phyloP scores from a whole-genome alignment of 2,329 filamentous ascomycete genomes.

The Calonectria ilicicola region DNA sequence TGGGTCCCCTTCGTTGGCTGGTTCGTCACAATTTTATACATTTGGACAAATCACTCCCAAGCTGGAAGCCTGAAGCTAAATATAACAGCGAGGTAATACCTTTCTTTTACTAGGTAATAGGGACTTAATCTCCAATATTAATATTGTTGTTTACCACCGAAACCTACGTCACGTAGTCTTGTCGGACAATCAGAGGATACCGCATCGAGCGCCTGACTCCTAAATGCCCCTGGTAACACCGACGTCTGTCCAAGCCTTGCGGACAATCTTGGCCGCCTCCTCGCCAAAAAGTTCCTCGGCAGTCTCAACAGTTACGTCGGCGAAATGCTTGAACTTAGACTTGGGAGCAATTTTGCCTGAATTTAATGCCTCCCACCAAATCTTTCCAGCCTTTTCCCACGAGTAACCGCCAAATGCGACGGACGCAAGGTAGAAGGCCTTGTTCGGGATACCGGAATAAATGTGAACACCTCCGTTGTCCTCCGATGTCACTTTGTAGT shows the following conservation, averaged over 20 bases:
- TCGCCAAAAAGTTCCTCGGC: slow-evolving; percentile 57
- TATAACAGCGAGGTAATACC: too few species aligned
- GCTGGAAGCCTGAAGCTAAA: too few species aligned
- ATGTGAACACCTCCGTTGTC: slow-evolving; percentile 68
- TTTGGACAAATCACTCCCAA: too few species aligned
- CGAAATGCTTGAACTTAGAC: slow-evolving; percentile 62
- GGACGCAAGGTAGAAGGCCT: slow-evolving; percentile 65
- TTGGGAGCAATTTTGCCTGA: slow-evolving; percentile 54
- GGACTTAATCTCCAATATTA: too few species aligned
- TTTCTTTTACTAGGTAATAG: too few species aligned
- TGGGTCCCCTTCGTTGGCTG: too few species aligned
- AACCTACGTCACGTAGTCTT: too few species aligned
- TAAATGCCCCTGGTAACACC: slow-evolving; percentile 51
- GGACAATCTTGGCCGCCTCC: slow-evolving; percentile 56
- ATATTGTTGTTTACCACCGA: too few species aligned
- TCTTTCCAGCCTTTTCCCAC: slow-evolving; percentile 65
- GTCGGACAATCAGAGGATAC: slow-evolving; percentile 24
- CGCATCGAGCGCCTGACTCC: slow-evolving; percentile 27
- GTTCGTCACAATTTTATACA: too few species aligned
- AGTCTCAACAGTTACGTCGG: slow-evolving; percentile 59
- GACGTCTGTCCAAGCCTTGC: slow-evolving; percentile 61
- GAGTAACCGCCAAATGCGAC: slow-evolving; percentile 63
- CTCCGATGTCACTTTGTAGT: slow-evolving; percentile 53
- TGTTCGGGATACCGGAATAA: slow-evolving; percentile 69
- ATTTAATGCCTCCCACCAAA: slow-evolving; percentile 64